Percentiles rank a stretch among this genome's conserved stretches.
Evolutionary conservation across 1,284 basidiomycete genomes (phyloP).

Genomic region (Filobasidium uniguttulatum): DNA sequence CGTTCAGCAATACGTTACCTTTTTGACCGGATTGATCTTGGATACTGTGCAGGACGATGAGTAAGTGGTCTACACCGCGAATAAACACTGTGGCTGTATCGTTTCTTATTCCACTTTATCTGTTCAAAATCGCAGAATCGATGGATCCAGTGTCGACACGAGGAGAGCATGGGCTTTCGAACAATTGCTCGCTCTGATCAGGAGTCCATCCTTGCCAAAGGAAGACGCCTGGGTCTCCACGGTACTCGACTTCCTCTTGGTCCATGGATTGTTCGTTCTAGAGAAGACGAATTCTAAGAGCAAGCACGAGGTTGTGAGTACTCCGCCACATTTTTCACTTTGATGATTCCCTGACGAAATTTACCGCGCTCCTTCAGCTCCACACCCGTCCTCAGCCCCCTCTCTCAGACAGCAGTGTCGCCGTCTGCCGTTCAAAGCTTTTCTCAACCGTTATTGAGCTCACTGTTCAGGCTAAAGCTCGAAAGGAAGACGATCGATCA

Average conservation of each 20-base stretch:
- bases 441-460: slow-evolving; percentile 64
- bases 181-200: slow-evolving; percentile 64
- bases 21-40: slow-evolving; percentile 50
- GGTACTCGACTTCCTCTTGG: slow-evolving; percentile 65
- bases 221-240: slow-evolving; percentile 60
- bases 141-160: slow-evolving; percentile 27
- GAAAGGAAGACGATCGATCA: slow-evolving; percentile 37
- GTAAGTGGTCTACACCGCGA: slow-evolving; percentile 31
- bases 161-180: slow-evolving; percentile 68
- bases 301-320: slow-evolving; percentile 47
- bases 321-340: slow-evolving; percentile 5
- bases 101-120: background rate
- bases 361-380: slow-evolving; percentile 39
- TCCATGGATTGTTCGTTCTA: slow-evolving; percentile 65
- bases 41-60: slow-evolving; percentile 42
- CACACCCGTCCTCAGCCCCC: slow-evolving; percentile 51
- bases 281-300: slow-evolving; percentile 61
- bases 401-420: slow-evolving; percentile 57
- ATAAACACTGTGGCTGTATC: slow-evolving; percentile 10
- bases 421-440: slow-evolving; percentile 54
- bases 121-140: slow-evolving; percentile 17
- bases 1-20: slow-evolving; percentile 62
- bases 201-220: slow-evolving; percentile 68
- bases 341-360: slow-evolving; percentile 1
- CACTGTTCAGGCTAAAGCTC: slow-evolving; percentile 44